Evolutionary conservation across 345 rosid species (phyloP), one percentile per base, ranked within the genome.

Genomic region (Atalantia buxifolia): DNA sequence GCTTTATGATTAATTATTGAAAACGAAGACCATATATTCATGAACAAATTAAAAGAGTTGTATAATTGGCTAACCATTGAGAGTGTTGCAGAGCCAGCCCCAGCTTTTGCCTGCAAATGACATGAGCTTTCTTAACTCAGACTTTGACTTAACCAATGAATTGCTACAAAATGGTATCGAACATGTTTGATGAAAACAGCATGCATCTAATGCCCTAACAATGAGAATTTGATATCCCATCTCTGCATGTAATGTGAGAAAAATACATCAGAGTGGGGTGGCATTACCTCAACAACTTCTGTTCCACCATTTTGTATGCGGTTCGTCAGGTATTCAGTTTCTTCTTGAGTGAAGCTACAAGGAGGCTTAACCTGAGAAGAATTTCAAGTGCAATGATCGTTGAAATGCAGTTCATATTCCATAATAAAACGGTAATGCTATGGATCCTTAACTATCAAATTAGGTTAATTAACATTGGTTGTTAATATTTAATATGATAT

Each of bases 281-380:
- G 36, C 59, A 7, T 81, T 84, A 90, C 93, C 91, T 93, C 95
- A 67, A 93, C 97, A 77, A 93, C 95, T 83, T 92, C 93, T 61
- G 94, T 92, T 69, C 97, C 97, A 70, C 97, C 97, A 48, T 92
- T 92, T 77, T 93, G 95, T 84, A 93, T 90, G 67, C 97, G 85
- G 82, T 89, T 85, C 40, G 95, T 93, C 63, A 93, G 89, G 84
- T 90, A 88, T 40, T 87, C 93, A 10, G 79, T 84, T 78, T 93
- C 97, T 79, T 90, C 79, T 35, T 75, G 87, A 19, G 95, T 91
- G 87, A 93, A 89, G 69, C 84, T 82, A 83, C 92, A 86, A 25
- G 95, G 88, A 76, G 95, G 94, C 70, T 91, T 91, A 65, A 90
- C 95, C 95, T 92, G 81, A 38, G 64, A 57, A 62, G n/a, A 71